Conservation (phyloP, 176 grass and related monocot genomes). For the Lolium perenne region DNA sequence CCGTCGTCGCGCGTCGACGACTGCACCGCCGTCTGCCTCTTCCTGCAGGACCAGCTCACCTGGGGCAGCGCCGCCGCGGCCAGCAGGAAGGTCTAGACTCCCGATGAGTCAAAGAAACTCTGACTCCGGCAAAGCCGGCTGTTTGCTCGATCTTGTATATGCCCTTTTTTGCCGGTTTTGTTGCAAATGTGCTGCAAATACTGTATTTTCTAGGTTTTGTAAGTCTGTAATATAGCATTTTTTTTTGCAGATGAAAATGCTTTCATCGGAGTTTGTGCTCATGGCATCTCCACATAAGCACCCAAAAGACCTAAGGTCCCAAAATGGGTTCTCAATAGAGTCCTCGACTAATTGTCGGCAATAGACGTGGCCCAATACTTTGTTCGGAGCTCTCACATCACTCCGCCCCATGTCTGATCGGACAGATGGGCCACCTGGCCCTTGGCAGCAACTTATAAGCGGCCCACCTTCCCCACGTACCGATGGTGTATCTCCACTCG, state of each 20-base stretch:
- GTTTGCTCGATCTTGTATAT: not conserved
- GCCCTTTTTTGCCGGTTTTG: conserved; percentile 23
- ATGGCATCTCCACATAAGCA: too few species aligned
- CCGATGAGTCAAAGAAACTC: conserved; percentile 25
- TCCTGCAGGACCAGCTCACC: conserved; percentile 61
- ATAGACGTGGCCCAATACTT: too few species aligned
- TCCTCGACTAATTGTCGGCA: too few species aligned
- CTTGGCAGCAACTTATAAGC: too few species aligned
- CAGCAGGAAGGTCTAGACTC: not conserved
- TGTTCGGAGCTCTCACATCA: too few species aligned
- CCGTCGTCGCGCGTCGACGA: conserved; percentile 77
- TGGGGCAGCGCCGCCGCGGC: not conserved
- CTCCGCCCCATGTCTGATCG: too few species aligned
- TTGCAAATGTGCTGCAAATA: conserved; percentile 11
- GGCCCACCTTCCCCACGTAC: too few species aligned
- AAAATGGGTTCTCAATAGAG: too few species aligned
- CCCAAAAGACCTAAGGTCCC: too few species aligned
- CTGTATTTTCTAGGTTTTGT: not conserved
- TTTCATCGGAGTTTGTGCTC: too few species aligned
- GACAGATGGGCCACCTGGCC: too few species aligned
- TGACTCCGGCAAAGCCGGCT: conserved; percentile 18
- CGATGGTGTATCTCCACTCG: too few species aligned
- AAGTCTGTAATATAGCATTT: conserved; percentile 27
- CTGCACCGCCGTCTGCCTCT: conserved; percentile 90
- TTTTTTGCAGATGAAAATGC: not conserved